Conservation (phyloP, 2,329 filamentous ascomycete genomes). For the Ceratocystis papillata region DNA sequence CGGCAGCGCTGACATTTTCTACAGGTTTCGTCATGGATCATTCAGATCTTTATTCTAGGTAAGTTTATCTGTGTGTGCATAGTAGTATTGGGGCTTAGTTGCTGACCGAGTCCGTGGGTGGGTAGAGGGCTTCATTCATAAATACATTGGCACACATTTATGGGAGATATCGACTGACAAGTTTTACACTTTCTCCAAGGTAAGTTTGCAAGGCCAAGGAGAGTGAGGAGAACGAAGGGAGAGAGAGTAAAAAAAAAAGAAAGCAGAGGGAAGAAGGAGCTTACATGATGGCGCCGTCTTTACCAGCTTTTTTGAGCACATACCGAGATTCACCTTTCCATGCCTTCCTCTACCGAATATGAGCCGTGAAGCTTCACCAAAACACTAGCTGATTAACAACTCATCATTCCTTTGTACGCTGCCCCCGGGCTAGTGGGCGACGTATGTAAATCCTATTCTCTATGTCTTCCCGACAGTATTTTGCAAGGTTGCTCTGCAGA, state of each 20-base stretch:
- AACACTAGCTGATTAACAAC: background rate
- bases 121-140: background rate
- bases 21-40: background rate
- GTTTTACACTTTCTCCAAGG: constrained; percentile 1
- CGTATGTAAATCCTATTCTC: constrained; percentile 5
- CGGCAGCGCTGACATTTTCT: background rate
- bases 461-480: constrained; percentile 4
- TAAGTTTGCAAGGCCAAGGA: background rate
- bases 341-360: background rate
- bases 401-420: background rate
- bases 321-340: background rate
- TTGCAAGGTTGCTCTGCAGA: constrained; percentile 11
- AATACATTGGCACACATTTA: background rate
- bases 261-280: background rate
- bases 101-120: background rate
- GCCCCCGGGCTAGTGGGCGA: background rate
- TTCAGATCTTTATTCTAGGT: constrained; percentile 4
- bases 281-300: too few relatives aligned
- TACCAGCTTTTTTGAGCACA: background rate
- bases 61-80: background rate
- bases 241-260: too few relatives aligned
- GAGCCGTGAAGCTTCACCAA: background rate
- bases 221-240: too few relatives aligned
- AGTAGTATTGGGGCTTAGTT: background rate
- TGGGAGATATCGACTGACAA: background rate